Evolutionary conservation across 176 grass and related monocot species (phyloP).

Genomic region (Oryza brachyantha): DNA sequence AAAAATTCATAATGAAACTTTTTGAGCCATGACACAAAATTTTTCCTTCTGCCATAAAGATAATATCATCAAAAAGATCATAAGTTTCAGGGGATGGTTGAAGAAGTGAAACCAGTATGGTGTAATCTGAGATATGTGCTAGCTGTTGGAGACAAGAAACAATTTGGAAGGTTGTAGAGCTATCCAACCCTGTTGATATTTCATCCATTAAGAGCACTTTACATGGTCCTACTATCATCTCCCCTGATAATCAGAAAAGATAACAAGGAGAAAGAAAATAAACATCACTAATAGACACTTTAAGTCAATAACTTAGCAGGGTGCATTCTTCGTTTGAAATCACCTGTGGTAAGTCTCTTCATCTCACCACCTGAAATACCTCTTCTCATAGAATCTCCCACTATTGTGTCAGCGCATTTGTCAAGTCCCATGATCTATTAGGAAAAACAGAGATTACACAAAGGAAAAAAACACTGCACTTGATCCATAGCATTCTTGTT

Average conservation of each 20-base stretch:
- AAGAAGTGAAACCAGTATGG: conserved; percentile 66
- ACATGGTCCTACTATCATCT: conserved; percentile 84
- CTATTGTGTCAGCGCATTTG: conserved; percentile 66
- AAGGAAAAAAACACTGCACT: background rate
- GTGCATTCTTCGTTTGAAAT: background rate
- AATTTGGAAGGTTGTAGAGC: conserved; percentile 80
- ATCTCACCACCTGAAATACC: conserved; percentile 93
- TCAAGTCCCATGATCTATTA: conserved; percentile 90
- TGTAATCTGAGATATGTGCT: conserved; percentile 60
- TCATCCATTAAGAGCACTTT: conserved; percentile 91
- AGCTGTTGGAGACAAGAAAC: conserved; percentile 76
- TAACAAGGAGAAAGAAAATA: background rate
- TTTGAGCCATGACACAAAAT: conserved; percentile 65
- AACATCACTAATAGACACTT: background rate
- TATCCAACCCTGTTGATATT: conserved; percentile 87
- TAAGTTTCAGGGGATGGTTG: conserved; percentile 87
- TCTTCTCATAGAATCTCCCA: conserved; percentile 84
- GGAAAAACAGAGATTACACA: conserved; percentile 1
- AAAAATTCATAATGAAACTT: conserved; percentile 54
- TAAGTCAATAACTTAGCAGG: background rate
- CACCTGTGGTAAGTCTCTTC: conserved; percentile 88
- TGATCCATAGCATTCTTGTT: background rate
- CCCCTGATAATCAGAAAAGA: conserved; percentile 38
- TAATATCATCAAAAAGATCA: conserved; percentile 87
- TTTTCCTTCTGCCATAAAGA: conserved; percentile 81